Evolutionary conservation across 1,139 yeast genomes (phyloP), one percentile per base, ranked within the genome.

Genomic region (Debaryomyces sp.): DNA sequence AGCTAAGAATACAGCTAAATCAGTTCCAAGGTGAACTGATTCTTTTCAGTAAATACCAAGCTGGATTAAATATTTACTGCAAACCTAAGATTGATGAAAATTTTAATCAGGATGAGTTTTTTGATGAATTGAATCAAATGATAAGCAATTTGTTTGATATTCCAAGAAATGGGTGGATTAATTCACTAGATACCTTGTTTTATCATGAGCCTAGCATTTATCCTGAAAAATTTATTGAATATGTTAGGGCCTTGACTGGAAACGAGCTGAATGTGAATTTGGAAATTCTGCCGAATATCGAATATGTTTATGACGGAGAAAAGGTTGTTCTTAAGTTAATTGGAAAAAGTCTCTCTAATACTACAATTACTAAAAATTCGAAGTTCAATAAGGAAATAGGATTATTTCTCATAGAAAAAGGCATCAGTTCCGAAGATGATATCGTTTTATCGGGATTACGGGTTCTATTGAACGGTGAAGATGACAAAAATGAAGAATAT

Each of bases 381-480:
- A 36, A 21, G 13, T 7, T 44, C 3, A 59, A 61, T 40, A 66
- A 64, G 40, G 78, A 73, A 52, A 55, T 72, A 10, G 78, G 78
- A 1, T 49, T 73, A 6, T 73, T 73, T 50, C 51, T 66, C 37
- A 50, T 64, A 6, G 78, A 73, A 43, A 56, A 58, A 4, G 51
- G 53, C 6, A 61, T 69, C 24, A 57, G 68, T n/a, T 48, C 63
- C 2, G 44, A 51, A 1, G 75, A 73, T 44, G 78, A 73, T 53
- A 36, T 70, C 21, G 69, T 70, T 4, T 62, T 73, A 36, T 58
- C 71, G 36, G 78, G 78, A 0, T 52, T 72, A 15, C 54, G 78
- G 46, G 68, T 66, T 4, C 55, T 68, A 3, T 60, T 71, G 27
- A 37, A 38, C 7, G 55, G 51, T 1, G 42, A 34, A 29, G 34